phyloP scores from a whole-genome alignment of 2,329 filamentous ascomycete genomes.

The Fusarium sp. region DNA sequence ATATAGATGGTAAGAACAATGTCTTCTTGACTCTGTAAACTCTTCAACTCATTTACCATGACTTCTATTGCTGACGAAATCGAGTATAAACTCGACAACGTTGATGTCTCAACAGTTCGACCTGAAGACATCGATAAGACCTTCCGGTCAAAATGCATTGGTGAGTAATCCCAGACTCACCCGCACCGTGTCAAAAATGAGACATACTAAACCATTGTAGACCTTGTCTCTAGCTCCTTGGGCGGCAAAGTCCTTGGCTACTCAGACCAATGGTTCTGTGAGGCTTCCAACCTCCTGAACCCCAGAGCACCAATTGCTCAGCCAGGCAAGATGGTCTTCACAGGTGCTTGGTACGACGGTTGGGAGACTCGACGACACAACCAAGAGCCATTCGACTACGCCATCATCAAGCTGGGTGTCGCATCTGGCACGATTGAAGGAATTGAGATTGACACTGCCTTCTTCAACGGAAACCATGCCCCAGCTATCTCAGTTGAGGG shows the following conservation, averaged over 20 bases:
- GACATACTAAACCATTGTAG: constrained; percentile 52
- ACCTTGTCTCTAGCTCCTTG: constrained; percentile 70
- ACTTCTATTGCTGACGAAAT: constrained; percentile 57
- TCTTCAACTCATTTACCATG: constrained; percentile 44
- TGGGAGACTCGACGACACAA: constrained; percentile 78
- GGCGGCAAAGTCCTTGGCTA: constrained; percentile 73
- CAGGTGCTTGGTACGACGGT: constrained; percentile 77
- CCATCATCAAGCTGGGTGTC: constrained; percentile 73
- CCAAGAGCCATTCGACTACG: constrained; percentile 73
- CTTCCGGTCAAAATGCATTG: constrained; percentile 71
- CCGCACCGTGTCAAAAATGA: background rate
- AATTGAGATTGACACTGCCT: constrained; percentile 83
- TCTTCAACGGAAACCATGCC: constrained; percentile 86
- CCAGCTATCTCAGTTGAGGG: constrained; percentile 83
- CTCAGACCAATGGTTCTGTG: constrained; percentile 77
- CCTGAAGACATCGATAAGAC: constrained; percentile 69
- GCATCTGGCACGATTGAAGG: constrained; percentile 79
- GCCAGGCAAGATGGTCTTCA: constrained; percentile 75
- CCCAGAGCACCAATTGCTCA: constrained; percentile 72
- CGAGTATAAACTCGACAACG: constrained; percentile 67
- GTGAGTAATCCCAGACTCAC: constrained; percentile 54
- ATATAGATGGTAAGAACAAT: background rate
- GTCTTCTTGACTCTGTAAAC: background rate
- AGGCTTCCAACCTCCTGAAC: constrained; percentile 72
- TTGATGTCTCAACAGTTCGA: constrained; percentile 62